Conservation (phyloP, 768 basidiomycete species). For the Leccinum rimulosum region DNA sequence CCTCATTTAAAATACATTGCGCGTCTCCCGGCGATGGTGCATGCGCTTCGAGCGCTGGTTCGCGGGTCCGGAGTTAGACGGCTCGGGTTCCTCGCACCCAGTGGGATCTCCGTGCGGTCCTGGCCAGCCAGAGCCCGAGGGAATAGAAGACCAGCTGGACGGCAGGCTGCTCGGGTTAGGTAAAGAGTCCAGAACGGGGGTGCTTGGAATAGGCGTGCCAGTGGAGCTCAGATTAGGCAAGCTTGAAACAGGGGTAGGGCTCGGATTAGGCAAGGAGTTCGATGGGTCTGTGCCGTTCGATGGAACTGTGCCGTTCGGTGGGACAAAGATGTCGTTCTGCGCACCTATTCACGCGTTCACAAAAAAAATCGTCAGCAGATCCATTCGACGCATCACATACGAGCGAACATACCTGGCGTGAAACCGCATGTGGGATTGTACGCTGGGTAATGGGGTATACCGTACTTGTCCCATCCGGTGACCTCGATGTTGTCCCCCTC, state of each 20-base stretch:
- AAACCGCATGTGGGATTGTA: conserved; percentile 20
- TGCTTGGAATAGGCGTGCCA: not conserved
- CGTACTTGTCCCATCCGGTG: not conserved
- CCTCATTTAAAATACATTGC: not conserved
- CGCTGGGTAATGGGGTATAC: not conserved
- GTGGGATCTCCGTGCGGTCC: not conserved
- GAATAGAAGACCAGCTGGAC: not conserved
- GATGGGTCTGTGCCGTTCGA: no score
- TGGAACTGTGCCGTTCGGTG: no score
- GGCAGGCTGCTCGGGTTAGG: not conserved
- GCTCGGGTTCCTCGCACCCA: not conserved
- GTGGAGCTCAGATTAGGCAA: not conserved
- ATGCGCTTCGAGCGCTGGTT: not conserved
- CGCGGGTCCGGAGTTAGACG: not conserved
- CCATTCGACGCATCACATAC: not conserved
- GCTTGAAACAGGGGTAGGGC: no score
- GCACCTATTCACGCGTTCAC: conserved; percentile 10
- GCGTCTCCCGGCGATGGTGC: not conserved
- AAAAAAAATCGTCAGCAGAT: not conserved
- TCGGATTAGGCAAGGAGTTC: not conserved
- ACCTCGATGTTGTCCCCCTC: conserved; percentile 10
- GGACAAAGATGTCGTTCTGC: conserved; percentile 17
- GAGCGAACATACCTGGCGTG: conserved; percentile 5
- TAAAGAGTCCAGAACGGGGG: not conserved
- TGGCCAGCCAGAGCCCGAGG: not conserved